Percentiles rank a stretch among this genome's conserved stretches.
Evolutionary conservation across 1,284 basidiomycete species (phyloP).

Genomic region (Lignosus rhinocerotis): DNA sequence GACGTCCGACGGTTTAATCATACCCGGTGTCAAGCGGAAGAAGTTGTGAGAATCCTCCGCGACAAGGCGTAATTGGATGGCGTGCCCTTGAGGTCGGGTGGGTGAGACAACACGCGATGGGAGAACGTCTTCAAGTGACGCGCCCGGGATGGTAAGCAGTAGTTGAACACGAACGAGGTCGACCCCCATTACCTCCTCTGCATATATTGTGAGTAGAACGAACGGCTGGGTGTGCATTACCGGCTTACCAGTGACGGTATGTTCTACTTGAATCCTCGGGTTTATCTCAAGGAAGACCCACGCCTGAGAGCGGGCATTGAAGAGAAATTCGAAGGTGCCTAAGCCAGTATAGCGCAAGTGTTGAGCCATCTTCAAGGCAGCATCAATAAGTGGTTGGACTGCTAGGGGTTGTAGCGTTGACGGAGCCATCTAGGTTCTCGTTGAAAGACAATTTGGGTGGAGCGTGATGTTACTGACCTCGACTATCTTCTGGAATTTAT

Average conservation of each 20-base stretch:
- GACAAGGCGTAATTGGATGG: constrained; percentile 42
- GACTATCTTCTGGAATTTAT: constrained; percentile 21
- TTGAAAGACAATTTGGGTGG: background rate
- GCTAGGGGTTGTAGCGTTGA: constrained; percentile 6
- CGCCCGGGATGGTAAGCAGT: constrained; percentile 31
- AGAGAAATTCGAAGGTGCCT: constrained; percentile 22
- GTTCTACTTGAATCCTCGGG: constrained; percentile 25
- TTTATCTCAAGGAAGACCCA: constrained; percentile 25
- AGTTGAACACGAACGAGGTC: constrained; percentile 41
- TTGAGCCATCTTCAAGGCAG: constrained; percentile 19
- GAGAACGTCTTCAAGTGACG: constrained; percentile 6
- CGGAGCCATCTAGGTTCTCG: constrained; percentile 10
- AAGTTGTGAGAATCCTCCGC: constrained; percentile 39
- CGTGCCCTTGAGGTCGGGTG: constrained; percentile 25
- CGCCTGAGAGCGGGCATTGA: constrained; percentile 7
- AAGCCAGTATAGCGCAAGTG: constrained; percentile 14
- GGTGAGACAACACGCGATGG: constrained; percentile 16
- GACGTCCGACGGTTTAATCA: constrained; percentile 30
- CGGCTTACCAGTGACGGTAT: constrained; percentile 41
- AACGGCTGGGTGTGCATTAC: no score
- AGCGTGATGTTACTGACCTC: constrained; percentile 5
- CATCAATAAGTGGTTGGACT: constrained; percentile 13
- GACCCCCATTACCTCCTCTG: constrained; percentile 40
- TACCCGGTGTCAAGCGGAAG: constrained; percentile 39
- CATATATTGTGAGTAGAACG: background rate